A percentile compares a stretch with the other conserved stretches of the same genome.
These are phyloP conservation scores for Holtermannia corniformis DNA, from an alignment of 768 basidiomycete genomes.

Conservation along the genomic window DNA sequence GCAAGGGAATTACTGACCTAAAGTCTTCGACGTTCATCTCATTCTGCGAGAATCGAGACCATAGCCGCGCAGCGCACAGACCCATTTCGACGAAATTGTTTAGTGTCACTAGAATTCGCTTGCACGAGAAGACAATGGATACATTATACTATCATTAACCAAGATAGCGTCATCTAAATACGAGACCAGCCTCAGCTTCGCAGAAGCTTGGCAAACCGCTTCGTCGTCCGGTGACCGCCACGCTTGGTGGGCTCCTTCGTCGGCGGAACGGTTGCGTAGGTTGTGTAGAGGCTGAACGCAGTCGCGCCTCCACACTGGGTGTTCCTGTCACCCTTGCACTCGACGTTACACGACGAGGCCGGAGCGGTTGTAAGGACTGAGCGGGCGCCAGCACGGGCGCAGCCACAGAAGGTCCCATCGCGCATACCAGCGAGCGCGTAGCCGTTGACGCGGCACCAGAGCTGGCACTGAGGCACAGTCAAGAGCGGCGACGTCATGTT, in stretches of 20 bases:
- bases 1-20: too few species aligned
- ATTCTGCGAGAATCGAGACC: too few species aligned
- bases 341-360: conserved; percentile 1
- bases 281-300: conserved; percentile 9
- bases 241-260: background rate
- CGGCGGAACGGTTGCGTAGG: background rate
- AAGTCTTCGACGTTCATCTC: too few species aligned
- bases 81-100: too few species aligned
- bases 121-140: too few species aligned
- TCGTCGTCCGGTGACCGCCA: background rate
- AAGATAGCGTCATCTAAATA: too few species aligned
- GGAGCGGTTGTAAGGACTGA: conserved; percentile 2
- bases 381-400: conserved; percentile 6
- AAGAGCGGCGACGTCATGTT: conserved; percentile 17
- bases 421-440: conserved; percentile 19
- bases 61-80: too few species aligned
- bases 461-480: conserved; percentile 20
- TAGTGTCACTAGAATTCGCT: too few species aligned
- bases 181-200: background rate
- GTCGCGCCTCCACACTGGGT: conserved; percentile 9
- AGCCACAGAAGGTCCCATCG: conserved; percentile 21
- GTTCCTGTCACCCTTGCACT: conserved; percentile 8
- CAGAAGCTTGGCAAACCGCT: background rate
- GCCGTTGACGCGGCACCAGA: conserved; percentile 26
- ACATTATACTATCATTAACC: too few species aligned